Conservation (phyloP, 1,139 yeast genomes). For the Yamadazyma jaroonii region DNA sequence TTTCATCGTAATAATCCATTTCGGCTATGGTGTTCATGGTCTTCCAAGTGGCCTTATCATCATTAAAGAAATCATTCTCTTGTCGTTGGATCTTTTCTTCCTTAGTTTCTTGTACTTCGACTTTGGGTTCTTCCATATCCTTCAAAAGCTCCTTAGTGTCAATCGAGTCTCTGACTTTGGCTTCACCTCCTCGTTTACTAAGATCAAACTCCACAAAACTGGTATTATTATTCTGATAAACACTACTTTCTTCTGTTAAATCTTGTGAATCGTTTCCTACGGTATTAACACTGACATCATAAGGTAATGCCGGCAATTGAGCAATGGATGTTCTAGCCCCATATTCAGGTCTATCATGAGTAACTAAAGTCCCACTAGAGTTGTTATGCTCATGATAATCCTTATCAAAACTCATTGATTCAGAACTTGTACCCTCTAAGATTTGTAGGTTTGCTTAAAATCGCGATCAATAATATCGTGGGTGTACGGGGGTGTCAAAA, state of each 20-base stretch:
- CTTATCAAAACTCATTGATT: conserved; percentile 1
- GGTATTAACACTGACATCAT: background rate
- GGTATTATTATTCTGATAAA: conserved; percentile 5
- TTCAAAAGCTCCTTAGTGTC: conserved; percentile 5
- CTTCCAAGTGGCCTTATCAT: conserved; percentile 44
- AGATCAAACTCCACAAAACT: conserved; percentile 37
- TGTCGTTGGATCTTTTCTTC: conserved; percentile 10
- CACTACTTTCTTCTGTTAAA: background rate
- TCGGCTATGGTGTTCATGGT: conserved; percentile 52
- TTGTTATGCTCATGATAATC: conserved; percentile 3
- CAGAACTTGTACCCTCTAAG: no score
- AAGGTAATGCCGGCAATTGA: conserved; percentile 21
- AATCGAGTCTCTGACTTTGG: conserved; percentile 8
- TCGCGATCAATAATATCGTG: background rate
- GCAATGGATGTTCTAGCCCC: conserved; percentile 19
- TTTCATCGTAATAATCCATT: conserved; percentile 49
- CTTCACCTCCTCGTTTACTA: conserved; percentile 11
- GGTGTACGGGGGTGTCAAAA: no score
- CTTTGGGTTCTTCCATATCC: conserved; percentile 1
- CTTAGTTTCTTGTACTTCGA: conserved; percentile 3
- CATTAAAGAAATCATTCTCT: conserved; percentile 38
- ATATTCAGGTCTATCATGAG: conserved; percentile 10
- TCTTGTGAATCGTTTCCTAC: no score
- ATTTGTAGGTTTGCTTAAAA: background rate
- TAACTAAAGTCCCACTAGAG: conserved; percentile 6